A percentile compares a stretch with the other conserved stretches of the same genome.
Conservation (phyloP, 2,329 filamentous ascomycete species). For the Erysiphe pulchra region DNA sequence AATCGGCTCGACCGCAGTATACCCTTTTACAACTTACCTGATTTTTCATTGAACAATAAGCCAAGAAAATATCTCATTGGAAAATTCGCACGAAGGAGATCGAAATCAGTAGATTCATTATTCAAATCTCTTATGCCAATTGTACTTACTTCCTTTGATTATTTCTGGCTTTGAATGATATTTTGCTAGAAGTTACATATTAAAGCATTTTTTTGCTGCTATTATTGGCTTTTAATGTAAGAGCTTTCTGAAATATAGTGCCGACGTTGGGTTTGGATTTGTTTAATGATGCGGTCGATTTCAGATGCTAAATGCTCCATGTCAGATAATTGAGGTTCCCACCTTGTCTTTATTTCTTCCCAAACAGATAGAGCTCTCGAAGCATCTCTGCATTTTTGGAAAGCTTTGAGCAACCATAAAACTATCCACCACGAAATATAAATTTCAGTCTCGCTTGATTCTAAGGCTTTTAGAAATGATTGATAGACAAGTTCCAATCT, state of each 20-base stretch:
- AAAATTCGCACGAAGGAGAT: no score
- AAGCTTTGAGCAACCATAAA: slow-evolving; percentile 35
- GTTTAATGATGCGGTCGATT: background rate
- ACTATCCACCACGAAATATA: slow-evolving; percentile 34
- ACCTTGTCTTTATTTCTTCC: slow-evolving; percentile 11
- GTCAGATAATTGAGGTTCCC: slow-evolving; percentile 11
- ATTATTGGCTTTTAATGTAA: background rate
- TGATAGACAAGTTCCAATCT: slow-evolving; percentile 43
- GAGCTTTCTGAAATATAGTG: background rate
- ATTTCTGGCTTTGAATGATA: no score
- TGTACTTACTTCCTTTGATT: no score
- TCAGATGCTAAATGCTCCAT: slow-evolving; percentile 4
- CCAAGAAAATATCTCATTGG: no score
- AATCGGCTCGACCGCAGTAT: no score
- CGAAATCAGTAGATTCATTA: no score
- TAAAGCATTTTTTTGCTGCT: no score
- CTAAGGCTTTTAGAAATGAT: slow-evolving; percentile 31
- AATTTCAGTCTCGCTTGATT: slow-evolving; percentile 19
- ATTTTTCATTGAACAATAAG: no score
- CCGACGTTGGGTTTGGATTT: background rate
- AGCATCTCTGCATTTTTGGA: slow-evolving; percentile 20
- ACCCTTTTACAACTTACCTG: no score
- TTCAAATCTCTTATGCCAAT: no score
- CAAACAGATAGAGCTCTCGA: slow-evolving; percentile 9
- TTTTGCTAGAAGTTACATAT: no score